These are phyloP conservation scores for Backusella circina DNA, from an alignment of 192 early-diverging fungal species.

Conservation along the genomic window DNA sequence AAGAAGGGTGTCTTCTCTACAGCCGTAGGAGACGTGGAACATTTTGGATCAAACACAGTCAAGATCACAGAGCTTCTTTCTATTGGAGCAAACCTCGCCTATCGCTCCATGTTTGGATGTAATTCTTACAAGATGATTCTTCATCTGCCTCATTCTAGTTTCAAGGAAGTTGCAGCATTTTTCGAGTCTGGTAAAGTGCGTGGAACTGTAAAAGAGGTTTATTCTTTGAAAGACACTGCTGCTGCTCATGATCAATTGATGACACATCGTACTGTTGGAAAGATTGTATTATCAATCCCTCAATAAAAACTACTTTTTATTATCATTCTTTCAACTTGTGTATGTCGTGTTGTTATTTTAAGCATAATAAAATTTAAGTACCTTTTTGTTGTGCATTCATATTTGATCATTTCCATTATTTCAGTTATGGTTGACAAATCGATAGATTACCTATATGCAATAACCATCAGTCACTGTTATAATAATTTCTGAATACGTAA, in stretches of 20 bases:
- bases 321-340: neutral
- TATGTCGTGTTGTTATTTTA: neutral
- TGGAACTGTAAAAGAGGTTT: neutral
- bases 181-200: neutral
- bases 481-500: too few relatives aligned
- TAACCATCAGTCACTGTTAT: too few relatives aligned
- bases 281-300: constrained; percentile 24
- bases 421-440: too few relatives aligned
- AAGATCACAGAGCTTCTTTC: neutral
- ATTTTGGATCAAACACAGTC: constrained; percentile 10
- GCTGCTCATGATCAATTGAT: constrained; percentile 28
- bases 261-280: constrained; percentile 24
- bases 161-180: neutral
- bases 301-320: neutral
- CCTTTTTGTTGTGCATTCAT: too few relatives aligned
- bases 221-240: constrained; percentile 20
- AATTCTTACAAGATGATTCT: neutral
- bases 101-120: constrained; percentile 5
- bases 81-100: neutral
- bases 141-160: neutral
- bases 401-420: too few relatives aligned
- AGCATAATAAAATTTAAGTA: neutral
- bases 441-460: too few relatives aligned
- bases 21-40: constrained; percentile 16
- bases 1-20: constrained; percentile 10